These are phyloP conservation scores for Saksenaea vasiformis DNA, from an alignment of 371 early-diverging fungal genomes.

Conservation along the genomic window DNA sequence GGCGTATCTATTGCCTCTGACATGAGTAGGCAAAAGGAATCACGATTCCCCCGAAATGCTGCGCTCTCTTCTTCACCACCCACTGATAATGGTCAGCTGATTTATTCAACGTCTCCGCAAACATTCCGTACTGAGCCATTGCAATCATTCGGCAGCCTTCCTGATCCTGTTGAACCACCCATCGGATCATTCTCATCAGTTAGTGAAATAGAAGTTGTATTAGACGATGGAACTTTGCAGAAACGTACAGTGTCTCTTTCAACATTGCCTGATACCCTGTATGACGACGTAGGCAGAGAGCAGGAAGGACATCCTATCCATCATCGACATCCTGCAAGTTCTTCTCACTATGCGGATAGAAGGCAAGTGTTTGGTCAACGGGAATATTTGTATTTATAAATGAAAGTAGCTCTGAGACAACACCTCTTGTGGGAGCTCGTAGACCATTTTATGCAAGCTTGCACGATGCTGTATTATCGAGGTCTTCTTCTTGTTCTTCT, in stretches of 20 bases:
- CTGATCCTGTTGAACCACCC: constrained; percentile 4
- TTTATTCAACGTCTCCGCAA: background rate
- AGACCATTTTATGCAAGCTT: background rate
- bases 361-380: background rate
- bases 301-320: background rate
- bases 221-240: constrained; percentile 33
- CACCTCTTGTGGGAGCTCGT: background rate
- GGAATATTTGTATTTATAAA: background rate
- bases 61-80: background rate
- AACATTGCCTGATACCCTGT: constrained; percentile 17
- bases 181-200: constrained; percentile 27
- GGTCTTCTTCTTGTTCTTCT: constrained; percentile 17
- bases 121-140: background rate
- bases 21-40: background rate
- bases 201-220: constrained; percentile 31
- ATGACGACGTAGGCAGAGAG: background rate
- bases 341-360: background rate
- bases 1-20: background rate
- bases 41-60: background rate
- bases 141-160: background rate
- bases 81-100: background rate
- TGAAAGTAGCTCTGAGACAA: background rate
- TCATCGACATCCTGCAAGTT: background rate
- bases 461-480: background rate
- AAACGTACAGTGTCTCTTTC: constrained; percentile 30